Evolutionary conservation across 257 asterid genomes (phyloP), one percentile per base, ranked within the genome.

Genomic region (Prunella vulgaris): DNA sequence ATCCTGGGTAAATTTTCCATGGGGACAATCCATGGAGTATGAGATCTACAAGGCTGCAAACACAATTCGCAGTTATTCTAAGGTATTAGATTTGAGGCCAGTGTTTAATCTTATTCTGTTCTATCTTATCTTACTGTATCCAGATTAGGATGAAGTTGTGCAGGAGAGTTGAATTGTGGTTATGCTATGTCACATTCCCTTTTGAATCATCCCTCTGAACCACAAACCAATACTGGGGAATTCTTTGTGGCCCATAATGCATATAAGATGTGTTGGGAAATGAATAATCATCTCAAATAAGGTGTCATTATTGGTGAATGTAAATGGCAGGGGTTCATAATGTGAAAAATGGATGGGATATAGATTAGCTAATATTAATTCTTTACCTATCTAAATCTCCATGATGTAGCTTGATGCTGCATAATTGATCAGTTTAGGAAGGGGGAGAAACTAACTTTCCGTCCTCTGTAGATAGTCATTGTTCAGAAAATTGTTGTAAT

Each of bases 11-110:
- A 94, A 94, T 79, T 91, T 94, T 69, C 99, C 99, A 0, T 94
- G 98, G 99, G 98, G 98, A 18, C 99, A 94, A 80, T 82, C 99
- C 6, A 89, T 94, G 99, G 99, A 94, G 75, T 74, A 87, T 40
- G 99, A 94, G 83, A 94, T 91, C 63, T 94, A 94, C 80, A 91
- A 94, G 88, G 97, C 99, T 64, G 80, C 98, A 40, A 94, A 91
- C 85, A 83, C 88, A 20, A 84, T 94, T 54, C 87, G 86, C 66
- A 80, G 93, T 56, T 94, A 94, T 76, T 72, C 83, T 30, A 84
- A 65, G 95, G 99, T 94, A 74, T 75, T 79, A 38, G 14, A 14
- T 22, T 40, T 32, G 60, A 42, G 58, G 59, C 30, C 56, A 9
- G 10, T 44, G 14, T 10, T 48, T 73, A 13, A 17, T 40, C 9